Base-by-base conservation (phyloP, 768 basidiomycete species). In the Mycena filopes region DNA sequence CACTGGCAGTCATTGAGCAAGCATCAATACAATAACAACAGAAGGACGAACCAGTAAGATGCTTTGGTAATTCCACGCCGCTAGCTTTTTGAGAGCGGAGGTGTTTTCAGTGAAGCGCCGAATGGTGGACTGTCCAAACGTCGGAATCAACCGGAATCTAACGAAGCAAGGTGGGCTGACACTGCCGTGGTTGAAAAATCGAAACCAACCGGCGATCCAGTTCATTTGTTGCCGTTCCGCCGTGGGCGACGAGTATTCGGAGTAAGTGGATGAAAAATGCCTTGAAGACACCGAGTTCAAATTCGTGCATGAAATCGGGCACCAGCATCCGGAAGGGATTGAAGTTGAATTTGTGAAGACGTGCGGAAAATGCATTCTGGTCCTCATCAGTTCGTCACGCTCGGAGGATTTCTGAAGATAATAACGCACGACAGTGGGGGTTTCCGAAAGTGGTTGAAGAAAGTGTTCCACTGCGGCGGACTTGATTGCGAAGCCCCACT, bases 201-300 rank as follows among this genome's bases (percentile, higher is more conserved):
- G 8, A 59, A 36, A 38, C 57, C 55, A 38, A 78, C 79, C 69
- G 42, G 26, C 9, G 0, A 41, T 81, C 75, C 0, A 81, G 61
- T 10, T 49, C 56, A 7, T 65, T 15, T n/a, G 81, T 61, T 0
- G 60, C 26, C 9, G 66, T 26, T 4, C 33, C 56, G 3, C 64
- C 72, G 18, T 66, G 48, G 0, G 70, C 49, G 23, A 75, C 23
- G 0, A 83, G 48, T 3, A 84, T 70, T 1, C 74, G 70, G 0
- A 83, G 59, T 0, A 83, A 68, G 33, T 85, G 83, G 1, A 65
- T 73, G 31, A 83, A 75, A 0, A 82, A 28, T 0, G 62, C 43
- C 54, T 81, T 81, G 73, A 79, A 83, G 0, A 78, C 70, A 0
- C 83, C 81, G 0, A 83, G 66, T 53, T 83, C 79, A 33, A 80